These are phyloP conservation scores for Kluyveromyces starmeri DNA, from an alignment of 805 yeast species.

Conservation along the genomic window DNA sequence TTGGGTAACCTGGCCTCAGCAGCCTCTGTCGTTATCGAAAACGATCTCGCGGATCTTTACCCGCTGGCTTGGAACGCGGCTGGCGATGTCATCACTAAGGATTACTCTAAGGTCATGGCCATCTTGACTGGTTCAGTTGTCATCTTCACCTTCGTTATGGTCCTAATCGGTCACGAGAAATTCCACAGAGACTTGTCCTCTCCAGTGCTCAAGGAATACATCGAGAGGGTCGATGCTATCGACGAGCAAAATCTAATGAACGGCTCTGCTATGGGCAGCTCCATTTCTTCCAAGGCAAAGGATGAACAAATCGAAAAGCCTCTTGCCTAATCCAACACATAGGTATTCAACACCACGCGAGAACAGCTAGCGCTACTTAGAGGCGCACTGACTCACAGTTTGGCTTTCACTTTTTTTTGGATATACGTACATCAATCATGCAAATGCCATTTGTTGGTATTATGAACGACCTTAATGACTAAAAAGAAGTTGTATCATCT, in stretches of 20 bases:
- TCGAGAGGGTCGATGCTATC: slow-evolving; percentile 16
- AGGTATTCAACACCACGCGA: too few relatives aligned
- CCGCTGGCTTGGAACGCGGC: slow-evolving; percentile 35
- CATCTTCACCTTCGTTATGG: slow-evolving; percentile 39
- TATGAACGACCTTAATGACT: too few relatives aligned
- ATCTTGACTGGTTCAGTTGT: slow-evolving; percentile 61
- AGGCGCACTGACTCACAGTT: too few relatives aligned
- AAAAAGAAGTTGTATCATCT: too few relatives aligned
- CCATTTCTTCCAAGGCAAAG: slow-evolving; percentile 8
- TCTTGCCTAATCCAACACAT: not conserved
- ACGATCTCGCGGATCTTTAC: slow-evolving; percentile 54
- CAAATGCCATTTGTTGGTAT: too few relatives aligned
- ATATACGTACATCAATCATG: too few relatives aligned
- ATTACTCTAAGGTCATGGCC: slow-evolving; percentile 67
- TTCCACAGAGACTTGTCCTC: slow-evolving; percentile 32
- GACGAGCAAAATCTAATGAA: slow-evolving; percentile 8
- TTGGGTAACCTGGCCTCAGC: slow-evolving; percentile 64
- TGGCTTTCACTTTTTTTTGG: too few relatives aligned
- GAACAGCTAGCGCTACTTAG: too few relatives aligned
- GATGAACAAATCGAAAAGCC: slow-evolving; percentile 5
- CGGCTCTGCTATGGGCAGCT: slow-evolving; percentile 6
- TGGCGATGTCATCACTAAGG: slow-evolving; percentile 26
- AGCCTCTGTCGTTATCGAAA: slow-evolving; percentile 59
- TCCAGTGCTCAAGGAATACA: slow-evolving; percentile 26
- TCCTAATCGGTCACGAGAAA: slow-evolving; percentile 51